Evolutionary conservation across 139 green algal species (phyloP).

Genomic region (Picochlorum sp.): DNA sequence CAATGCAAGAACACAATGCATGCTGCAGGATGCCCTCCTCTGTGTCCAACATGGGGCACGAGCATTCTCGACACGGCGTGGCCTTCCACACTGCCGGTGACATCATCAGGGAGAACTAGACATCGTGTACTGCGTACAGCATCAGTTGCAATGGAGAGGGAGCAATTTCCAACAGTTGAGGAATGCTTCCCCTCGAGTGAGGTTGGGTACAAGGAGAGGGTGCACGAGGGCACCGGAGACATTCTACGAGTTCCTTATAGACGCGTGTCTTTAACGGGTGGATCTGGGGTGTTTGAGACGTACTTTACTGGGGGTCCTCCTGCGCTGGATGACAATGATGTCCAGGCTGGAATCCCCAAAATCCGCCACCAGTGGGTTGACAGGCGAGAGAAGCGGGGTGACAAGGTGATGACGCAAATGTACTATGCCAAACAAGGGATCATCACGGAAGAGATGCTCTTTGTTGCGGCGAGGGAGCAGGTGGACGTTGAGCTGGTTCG

Average conservation of each 20-base stretch:
- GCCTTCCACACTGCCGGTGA: no score
- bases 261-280: conserved; percentile 68
- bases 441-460: conserved; percentile 94
- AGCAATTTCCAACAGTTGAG: conserved; percentile 54
- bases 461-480: conserved; percentile 69
- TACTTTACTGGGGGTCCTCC: conserved; percentile 87
- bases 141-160: no score
- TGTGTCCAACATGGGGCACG: no score
- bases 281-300: conserved; percentile 66
- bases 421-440: conserved; percentile 73
- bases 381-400: conserved; percentile 42
- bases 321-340: conserved; percentile 37
- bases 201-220: conserved; percentile 63
- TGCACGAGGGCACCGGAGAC: conserved; percentile 25
- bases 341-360: conserved; percentile 62
- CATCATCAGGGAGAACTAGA: no score
- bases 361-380: conserved; percentile 66
- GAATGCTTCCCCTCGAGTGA: conserved; percentile 74
- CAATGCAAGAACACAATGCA: no score
- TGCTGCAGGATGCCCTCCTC: no score
- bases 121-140: no score
- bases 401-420: conserved; percentile 57
- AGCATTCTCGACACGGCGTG: no score
- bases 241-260: conserved; percentile 70
- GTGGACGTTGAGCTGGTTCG: conserved; percentile 87